Base-by-base conservation (phyloP, 192 early-diverging fungal genomes). In the Coemansia sp. region DNA sequence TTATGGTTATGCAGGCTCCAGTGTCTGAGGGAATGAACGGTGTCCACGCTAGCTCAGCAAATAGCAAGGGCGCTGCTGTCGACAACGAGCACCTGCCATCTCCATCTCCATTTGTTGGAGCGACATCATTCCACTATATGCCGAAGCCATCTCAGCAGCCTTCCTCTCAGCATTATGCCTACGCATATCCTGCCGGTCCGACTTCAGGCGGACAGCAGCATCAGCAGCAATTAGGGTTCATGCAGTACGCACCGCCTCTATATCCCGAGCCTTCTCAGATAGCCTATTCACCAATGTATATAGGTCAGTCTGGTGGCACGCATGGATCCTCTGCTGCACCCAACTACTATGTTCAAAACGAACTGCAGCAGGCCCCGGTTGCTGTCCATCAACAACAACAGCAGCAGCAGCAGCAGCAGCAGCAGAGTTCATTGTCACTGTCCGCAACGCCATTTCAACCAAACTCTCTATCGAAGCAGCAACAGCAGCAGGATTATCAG, bases 231-330 rank as follows among this genome's bases (percentile, higher is more conserved):
- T 49, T 50, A 5, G 22, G 28, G 14, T 55, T 61, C 40, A 48
- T 56, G 36, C 66, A 60, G 30, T 61, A 68, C 6, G 50, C 56
- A 3, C 51, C 28, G 2, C 54, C 51, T 31, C 28, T 56, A 52
- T 56, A 65, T 30, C 38, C 36, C 25, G 58, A 36, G 7, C 32
- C 63, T 3, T 16, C 36, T 30, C 74, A 70, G 51, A 65, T 63
- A 48, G 55, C 54, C 11, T 67, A 66, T 62, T 57, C 69, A 56
- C 64, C 60, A 20, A 64, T 76, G 49, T 70, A 76, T 33, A 60
- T 56, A 38, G 20, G 51, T 29, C 34, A 56, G 51, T 40, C 33
- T 48, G 55, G 56, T 50, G 42, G 22, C 8, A 17, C 5, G 4
- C 42, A 66, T 10, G 14, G 56, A 7, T 33, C 34, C 14, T 31